These are phyloP conservation scores for Paecilomyces dactylethromorphus DNA, from an alignment of 2,329 filamentous ascomycete genomes.

Conservation along the genomic window DNA sequence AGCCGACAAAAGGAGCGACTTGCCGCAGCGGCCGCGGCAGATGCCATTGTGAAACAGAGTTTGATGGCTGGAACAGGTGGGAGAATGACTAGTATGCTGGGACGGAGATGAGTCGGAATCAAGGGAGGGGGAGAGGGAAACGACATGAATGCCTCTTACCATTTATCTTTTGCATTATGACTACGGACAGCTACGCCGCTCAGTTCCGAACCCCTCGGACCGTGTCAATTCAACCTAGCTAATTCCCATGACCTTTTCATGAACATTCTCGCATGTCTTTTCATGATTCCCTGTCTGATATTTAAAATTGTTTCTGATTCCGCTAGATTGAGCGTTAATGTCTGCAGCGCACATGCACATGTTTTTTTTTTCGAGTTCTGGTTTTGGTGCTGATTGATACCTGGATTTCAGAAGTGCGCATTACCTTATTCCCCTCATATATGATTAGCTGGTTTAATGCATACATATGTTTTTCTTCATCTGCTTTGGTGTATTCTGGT, in stretches of 20 bases:
- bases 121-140: too few species aligned
- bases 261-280: slow-evolving; percentile 3
- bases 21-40: slow-evolving; percentile 81
- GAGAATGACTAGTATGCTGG: slow-evolving; percentile 43
- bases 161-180: too few species aligned
- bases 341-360: background rate
- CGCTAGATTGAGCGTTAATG: background rate
- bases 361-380: too few species aligned
- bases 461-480: background rate
- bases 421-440: background rate
- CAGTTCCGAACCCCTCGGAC: too few species aligned
- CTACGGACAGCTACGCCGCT: too few species aligned
- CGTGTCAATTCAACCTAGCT: background rate
- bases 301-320: slow-evolving; percentile 1
- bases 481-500: background rate
- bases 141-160: too few species aligned
- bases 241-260: slow-evolving; percentile 1
- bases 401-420: background rate
- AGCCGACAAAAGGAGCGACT: slow-evolving; percentile 91
- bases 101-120: slow-evolving; percentile 17
- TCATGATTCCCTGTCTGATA: slow-evolving; percentile 5
- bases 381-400: background rate
- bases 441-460: background rate
- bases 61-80: slow-evolving; percentile 55
- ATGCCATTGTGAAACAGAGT: slow-evolving; percentile 91